Base-by-base conservation (phyloP, 169 alveolate species). In the Plasmodium blacklocki region DNA sequence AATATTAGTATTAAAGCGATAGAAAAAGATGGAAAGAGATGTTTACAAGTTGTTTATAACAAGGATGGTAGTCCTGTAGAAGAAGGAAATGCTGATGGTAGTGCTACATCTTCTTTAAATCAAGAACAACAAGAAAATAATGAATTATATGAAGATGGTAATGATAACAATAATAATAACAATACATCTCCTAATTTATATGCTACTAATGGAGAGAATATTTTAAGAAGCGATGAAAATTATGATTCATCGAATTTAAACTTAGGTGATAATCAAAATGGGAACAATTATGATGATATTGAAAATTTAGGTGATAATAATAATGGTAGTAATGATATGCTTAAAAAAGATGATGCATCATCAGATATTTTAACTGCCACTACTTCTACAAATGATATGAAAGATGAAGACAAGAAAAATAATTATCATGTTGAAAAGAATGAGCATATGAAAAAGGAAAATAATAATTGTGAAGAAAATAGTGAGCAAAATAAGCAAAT, bases 11-110 rank as follows among this genome's bases (percentile, higher is more conserved):
- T 92, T 56, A 86, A 92, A 68, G 89, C 92, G 39, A 74, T 92
- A 12, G 95, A 92, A 67, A 92, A 72, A 75, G 92, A 92, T 92
- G 95, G 95, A 47, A 92, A 86, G 47, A 75, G 93, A 26, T 92
- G 93, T 39, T 89, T 92, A 52, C 95, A 92, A 73, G 92, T 92
- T 32, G 95, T 92, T 15, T 92, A 92, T 45, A 88, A 83, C 54
- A 91, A 91, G 50, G 95, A 92, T 8, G 89, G 89, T 26, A 78
- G 67, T 49, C 89, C 89, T 4, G 74, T 78, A 50, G 89, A 78
- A 15, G 89, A 78, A 32, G 89, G 78, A 26, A 78, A 9, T 52
- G 47, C 54, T 26, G 89, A 78, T 19, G n/a, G 64, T 0, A n/a
- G 66, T n/a, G 49, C 47, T 2, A 23, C 67, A 66, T 43, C 70